phyloP scores from a whole-genome alignment of 805 yeast species.

The Myxozyma geophila region DNA sequence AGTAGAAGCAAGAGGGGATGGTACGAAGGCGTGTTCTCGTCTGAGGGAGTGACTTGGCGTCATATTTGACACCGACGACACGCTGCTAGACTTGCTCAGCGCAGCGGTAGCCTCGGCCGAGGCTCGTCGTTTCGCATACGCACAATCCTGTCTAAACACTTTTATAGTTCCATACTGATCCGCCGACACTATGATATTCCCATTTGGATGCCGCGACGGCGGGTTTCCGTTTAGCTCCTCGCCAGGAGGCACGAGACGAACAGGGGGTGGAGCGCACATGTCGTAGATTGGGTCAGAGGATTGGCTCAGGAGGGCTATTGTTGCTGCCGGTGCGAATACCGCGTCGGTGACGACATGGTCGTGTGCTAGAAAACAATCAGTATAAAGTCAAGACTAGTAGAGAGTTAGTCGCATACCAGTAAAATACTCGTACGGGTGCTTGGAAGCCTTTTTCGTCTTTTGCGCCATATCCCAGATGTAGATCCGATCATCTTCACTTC shows the following conservation, averaged over 20 bases:
- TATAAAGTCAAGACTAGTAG: constrained; percentile 28
- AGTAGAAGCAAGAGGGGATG: not conserved
- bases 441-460: constrained; percentile 37
- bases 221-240: constrained; percentile 4
- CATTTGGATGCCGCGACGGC: constrained; percentile 38
- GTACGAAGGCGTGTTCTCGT: not conserved
- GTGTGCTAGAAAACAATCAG: constrained; percentile 79
- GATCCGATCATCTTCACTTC: constrained; percentile 87
- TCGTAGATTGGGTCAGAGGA: constrained; percentile 84
- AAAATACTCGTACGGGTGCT: constrained; percentile 34
- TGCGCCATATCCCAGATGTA: constrained; percentile 70
- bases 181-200: constrained; percentile 68
- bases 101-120: constrained; percentile 21
- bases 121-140: constrained; percentile 48
- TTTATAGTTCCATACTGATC: constrained; percentile 75
- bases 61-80: too few relatives aligned
- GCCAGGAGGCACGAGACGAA: constrained; percentile 19
- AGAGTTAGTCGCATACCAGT: constrained; percentile 28
- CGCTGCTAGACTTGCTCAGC: constrained; percentile 4
- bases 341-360: constrained; percentile 75
- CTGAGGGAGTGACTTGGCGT: constrained; percentile 4
- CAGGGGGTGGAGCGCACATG: constrained; percentile 49
- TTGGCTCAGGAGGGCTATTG: constrained; percentile 65
- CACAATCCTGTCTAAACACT: constrained; percentile 80
- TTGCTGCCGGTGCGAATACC: constrained; percentile 71